Evolutionary conservation across 495 filamentous ascomycete genomes (phyloP).

Genomic region (Penicillium canescens): DNA sequence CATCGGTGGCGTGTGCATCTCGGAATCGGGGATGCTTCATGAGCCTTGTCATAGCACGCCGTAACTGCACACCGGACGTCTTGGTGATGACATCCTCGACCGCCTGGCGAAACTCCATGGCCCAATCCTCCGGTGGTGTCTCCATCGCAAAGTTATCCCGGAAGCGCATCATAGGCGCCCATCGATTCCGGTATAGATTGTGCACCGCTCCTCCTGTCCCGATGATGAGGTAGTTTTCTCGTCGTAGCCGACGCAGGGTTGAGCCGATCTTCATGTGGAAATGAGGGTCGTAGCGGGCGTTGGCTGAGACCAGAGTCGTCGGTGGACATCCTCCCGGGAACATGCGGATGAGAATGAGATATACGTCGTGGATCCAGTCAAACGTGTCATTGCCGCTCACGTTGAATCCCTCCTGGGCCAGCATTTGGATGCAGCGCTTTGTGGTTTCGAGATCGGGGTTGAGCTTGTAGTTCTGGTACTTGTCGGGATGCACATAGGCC

Average conservation of each 20-base stretch:
- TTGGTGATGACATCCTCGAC: slow-evolving; percentile 55
- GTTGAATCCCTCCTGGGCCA: slow-evolving; percentile 50
- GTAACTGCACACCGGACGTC: slow-evolving; percentile 46
- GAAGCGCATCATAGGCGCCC: slow-evolving; percentile 59
- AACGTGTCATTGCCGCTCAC: slow-evolving; percentile 48
- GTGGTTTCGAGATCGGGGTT: slow-evolving; percentile 53
- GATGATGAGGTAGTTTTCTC: slow-evolving; percentile 53
- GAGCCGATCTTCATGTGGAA: slow-evolving; percentile 57
- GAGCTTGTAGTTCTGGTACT: slow-evolving; percentile 57
- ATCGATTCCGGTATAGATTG: slow-evolving; percentile 63
- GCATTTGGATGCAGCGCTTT: slow-evolving; percentile 43
- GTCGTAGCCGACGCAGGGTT: slow-evolving; percentile 50
- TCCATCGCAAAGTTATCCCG: slow-evolving; percentile 61
- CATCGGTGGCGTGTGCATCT: slow-evolving; percentile 64
- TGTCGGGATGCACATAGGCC: slow-evolving; percentile 57
- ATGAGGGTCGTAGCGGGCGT: slow-evolving; percentile 61
- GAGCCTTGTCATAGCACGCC: slow-evolving; percentile 51
- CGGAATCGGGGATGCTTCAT: slow-evolving; percentile 62
- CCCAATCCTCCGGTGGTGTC: slow-evolving; percentile 53
- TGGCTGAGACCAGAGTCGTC: slow-evolving; percentile 57
- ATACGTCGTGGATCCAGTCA: slow-evolving; percentile 68
- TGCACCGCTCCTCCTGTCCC: slow-evolving; percentile 64
- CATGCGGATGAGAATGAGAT: slow-evolving; percentile 63
- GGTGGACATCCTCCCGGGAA: slow-evolving; percentile 58
- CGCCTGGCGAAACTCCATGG: slow-evolving; percentile 60